These are phyloP conservation scores for Tilletia caries DNA, from an alignment of 1,284 basidiomycete genomes.

Conservation along the genomic window DNA sequence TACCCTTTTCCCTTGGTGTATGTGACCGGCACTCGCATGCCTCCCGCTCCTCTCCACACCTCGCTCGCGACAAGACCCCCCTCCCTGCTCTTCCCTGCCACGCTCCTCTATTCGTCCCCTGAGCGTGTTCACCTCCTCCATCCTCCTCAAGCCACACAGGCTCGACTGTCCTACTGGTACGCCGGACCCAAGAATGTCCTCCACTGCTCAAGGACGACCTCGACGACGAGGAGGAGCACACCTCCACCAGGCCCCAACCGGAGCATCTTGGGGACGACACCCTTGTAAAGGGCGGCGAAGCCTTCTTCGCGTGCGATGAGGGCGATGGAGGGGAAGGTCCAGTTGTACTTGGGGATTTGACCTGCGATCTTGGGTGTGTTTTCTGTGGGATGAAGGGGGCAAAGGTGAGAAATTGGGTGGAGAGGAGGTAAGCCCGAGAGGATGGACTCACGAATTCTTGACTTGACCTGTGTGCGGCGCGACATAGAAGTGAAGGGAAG, in stretches of 20 bases:
- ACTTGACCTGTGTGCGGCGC: constrained; percentile 78
- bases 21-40: too few relatives aligned
- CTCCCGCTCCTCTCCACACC: too few relatives aligned
- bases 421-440: too few relatives aligned
- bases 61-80: background rate
- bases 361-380: constrained; percentile 58
- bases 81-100: background rate
- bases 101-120: background rate
- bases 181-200: constrained; percentile 42
- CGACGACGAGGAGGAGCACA: constrained; percentile 69
- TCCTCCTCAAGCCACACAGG: too few relatives aligned
- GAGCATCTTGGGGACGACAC: constrained; percentile 66
- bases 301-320: constrained; percentile 89
- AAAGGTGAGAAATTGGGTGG: background rate
- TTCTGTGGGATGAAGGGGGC: constrained; percentile 50
- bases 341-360: constrained; percentile 73
- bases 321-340: constrained; percentile 67
- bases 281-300: constrained; percentile 84
- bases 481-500: too few relatives aligned
- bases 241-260: constrained; percentile 90
- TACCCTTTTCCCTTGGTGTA: too few relatives aligned
- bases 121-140: too few relatives aligned
- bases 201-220: constrained; percentile 40
- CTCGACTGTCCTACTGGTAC: constrained; percentile 40
- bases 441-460: constrained; percentile 69